Evolutionary conservation across 345 rosid species (phyloP), one percentile per base, ranked within the genome.

Genomic region (Salix arbutifolia): DNA sequence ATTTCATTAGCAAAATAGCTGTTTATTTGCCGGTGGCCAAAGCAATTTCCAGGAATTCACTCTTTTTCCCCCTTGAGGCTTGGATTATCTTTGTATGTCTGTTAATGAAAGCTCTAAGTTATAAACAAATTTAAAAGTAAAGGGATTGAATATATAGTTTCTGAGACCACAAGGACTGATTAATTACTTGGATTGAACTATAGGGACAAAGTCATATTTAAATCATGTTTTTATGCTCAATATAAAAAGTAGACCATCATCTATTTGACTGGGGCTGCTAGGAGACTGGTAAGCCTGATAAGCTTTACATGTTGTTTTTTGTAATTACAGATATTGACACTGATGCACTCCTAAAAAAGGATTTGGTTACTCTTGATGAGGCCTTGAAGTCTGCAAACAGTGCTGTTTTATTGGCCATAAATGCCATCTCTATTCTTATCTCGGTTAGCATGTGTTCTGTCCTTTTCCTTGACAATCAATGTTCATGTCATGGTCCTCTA

Each of bases 371-470:
- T 44, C 86, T 95, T 72, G 97, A 95, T 21, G 97, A 91, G 86
- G 99, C 97, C 74, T 78, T 95, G 80, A 91, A 83, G 86, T 89
- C 87, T 78, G 97, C 96, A 75, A 90, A 95, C 85, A 88, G 75
- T 84, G 97, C 97, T 75, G 97, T 91, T 80, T 85, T 90, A 18
- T 81, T 89, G 88, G 96, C 97, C 60, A 83, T 93, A 73, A 87
- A 89, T 81, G 86, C 94, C 25, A 79, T 90, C 69, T 84, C 90
- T 23, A 80, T 86, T 76, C 82, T 95, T 33, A 66, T 84, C 81
- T 89, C 92, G 68, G 97, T 95, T 84, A 89, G 96, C 74, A 23
- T 71, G 42, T 71, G 56, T 77, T 76, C 48, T 64, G 50, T 60
- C 19, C 73, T 35, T 72, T 31, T 82, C 37, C 56, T 70, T 75